Evolutionary conservation across 2,329 filamentous ascomycete species (phyloP), one percentile per base, ranked within the genome.

Genomic region (Paecilomyces sp.): DNA sequence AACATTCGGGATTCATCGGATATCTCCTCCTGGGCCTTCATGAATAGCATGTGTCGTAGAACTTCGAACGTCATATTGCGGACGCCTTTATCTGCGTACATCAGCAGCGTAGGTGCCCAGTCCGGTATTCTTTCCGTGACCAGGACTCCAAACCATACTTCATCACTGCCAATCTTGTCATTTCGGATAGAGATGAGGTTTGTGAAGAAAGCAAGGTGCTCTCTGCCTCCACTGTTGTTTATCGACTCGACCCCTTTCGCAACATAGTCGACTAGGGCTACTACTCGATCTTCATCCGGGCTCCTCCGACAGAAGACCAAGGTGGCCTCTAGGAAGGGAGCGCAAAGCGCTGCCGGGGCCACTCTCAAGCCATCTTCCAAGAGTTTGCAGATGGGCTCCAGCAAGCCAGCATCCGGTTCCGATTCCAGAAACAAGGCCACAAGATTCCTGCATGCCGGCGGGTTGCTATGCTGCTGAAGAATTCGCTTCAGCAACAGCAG

Each of bases 381-480:
- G 0, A 84, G 83, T 52, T 76, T 72, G 47, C 80, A 79, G 1
- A 91, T 76, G 53, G 78, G 75, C 0, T 71, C 65, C 36, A 73
- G 63, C 28, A 74, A 55, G 52, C 85, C 83, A 71, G 86, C 79
- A 6, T 75, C 66, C 0, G 76, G 71, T 58, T 82, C 80, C 22
- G 82, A 70, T n/a, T 76, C 72, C 51, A 89, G 73, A 36, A 91
- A 77, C 3, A 80, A 76, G 41, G 73, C 73, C 55, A 92, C 70
- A 57, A 92, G 88, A 12, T 74, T 76, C 56, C 82, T 77, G 1
- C 83, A 85, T 2, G 78, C 77, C 1, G 68, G 63, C 0, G 74
- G 71, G 58, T 85, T 86, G 67, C 87, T 83, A 62, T 87, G 82
- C 55, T 88, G 79, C 22, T 78, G 77, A 30, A 92, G 77, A 28